Conservation (phyloP, 83 land plant genomes). For the Larix sibirica region DNA sequence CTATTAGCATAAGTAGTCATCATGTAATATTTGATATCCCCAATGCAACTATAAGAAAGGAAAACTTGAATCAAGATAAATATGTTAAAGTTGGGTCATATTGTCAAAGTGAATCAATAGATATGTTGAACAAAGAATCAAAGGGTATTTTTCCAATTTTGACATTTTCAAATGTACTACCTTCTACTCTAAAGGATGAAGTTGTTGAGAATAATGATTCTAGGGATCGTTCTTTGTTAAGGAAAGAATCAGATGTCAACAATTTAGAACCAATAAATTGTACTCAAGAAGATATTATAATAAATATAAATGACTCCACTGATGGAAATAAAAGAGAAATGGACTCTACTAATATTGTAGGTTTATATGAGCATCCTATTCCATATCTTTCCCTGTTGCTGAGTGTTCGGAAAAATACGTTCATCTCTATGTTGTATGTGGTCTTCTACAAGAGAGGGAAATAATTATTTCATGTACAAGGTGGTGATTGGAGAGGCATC, state of each 20-base stretch:
- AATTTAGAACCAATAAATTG: not conserved
- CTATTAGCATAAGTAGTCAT: not conserved
- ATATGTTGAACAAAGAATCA: not conserved
- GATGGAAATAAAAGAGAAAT: not conserved
- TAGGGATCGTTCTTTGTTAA: no score
- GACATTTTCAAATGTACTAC: not conserved
- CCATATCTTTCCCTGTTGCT: constrained; percentile 35
- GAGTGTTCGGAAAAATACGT: constrained; percentile 24
- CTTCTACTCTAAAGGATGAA: not conserved
- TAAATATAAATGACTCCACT: not conserved
- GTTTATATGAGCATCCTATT: constrained; percentile 45
- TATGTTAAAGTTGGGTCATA: not conserved
- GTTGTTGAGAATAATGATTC: no score
- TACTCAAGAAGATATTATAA: not conserved
- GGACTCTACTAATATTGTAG: constrained; percentile 20
- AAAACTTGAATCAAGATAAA: not conserved
- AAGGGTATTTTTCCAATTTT: not conserved
- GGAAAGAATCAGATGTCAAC: not conserved
- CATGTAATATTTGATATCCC: not conserved
- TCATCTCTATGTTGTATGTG: constrained; percentile 40
- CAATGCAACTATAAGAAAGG: not conserved
- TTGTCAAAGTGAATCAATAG: not conserved
- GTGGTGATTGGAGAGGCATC: constrained; percentile 17
- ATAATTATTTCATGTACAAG: constrained; percentile 42
- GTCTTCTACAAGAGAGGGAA: constrained; percentile 18